Conservation (phyloP, 208 protist genomes). For the Wallacemonas collosoma region DNA sequence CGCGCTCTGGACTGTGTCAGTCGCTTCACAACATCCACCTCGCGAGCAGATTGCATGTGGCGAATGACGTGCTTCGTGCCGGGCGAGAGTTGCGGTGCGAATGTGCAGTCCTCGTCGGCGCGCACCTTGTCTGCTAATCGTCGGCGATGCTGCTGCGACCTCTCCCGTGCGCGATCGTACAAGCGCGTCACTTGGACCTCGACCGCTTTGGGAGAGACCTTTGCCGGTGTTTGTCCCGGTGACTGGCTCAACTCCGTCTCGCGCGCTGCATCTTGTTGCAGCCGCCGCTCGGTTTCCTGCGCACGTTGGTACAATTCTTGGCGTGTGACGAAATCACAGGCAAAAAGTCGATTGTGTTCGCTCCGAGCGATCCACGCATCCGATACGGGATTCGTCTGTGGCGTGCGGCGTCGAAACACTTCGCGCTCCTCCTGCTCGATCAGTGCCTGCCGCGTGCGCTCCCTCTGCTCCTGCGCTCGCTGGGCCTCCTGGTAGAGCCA, state of each 20-base stretch:
- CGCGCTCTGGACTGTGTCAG: conserved; percentile 27
- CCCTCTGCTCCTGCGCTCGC: conserved; percentile 23
- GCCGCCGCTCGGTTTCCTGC: conserved; percentile 44
- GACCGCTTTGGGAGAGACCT: conserved; percentile 19
- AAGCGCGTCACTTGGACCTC: conserved; percentile 51
- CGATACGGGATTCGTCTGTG: conserved; percentile 58
- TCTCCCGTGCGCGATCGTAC: conserved; percentile 47
- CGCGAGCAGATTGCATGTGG: conserved; percentile 28
- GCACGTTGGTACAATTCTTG: conserved; percentile 73
- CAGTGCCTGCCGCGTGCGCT: conserved; percentile 13
- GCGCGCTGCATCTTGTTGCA: conserved; percentile 11
- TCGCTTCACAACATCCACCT: conserved; percentile 71
- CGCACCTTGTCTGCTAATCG: conserved; percentile 19
- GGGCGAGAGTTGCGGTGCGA: conserved; percentile 59
- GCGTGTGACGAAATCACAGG: conserved; percentile 64
- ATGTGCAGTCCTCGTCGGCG: conserved; percentile 49
- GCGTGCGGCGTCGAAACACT: conserved; percentile 24
- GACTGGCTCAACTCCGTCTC: conserved; percentile 10
- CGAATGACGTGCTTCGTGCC: conserved; percentile 59
- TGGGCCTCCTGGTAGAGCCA: conserved; percentile 46
- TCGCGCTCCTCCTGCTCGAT: not conserved
- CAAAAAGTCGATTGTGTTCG: conserved; percentile 70
- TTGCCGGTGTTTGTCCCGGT: not conserved
- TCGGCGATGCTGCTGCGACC: conserved; percentile 32
- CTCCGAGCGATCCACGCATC: conserved; percentile 72